A percentile compares a stretch with the other conserved stretches of the same genome.
Conservation (phyloP, 129 eudicot species). For the Gnaphalium uliginosum region DNA sequence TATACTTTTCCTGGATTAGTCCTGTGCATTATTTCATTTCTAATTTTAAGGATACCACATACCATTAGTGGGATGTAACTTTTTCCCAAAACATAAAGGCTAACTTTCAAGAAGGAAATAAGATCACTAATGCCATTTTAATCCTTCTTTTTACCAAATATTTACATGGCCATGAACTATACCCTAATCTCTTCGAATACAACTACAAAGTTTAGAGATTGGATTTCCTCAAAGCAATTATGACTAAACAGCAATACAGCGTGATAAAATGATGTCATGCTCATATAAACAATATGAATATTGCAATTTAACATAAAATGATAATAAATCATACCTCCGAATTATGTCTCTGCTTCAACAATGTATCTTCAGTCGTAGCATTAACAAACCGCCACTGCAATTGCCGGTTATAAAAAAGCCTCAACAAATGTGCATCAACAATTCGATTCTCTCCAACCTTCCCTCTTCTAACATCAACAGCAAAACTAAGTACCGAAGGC, state of each 20-base stretch:
- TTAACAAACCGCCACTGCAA: slow-evolving; percentile 97
- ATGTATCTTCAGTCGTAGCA: slow-evolving; percentile 77
- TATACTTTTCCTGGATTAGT: not conserved
- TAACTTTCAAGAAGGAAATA: slow-evolving; percentile 3
- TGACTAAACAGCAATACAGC: slow-evolving; percentile 5
- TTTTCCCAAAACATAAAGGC: not conserved
- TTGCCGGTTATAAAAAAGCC: slow-evolving; percentile 84
- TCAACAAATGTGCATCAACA: slow-evolving; percentile 88
- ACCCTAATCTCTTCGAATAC: not conserved
- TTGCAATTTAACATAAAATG: not conserved
- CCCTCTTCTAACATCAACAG: slow-evolving; percentile 93
- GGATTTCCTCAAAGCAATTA: not conserved
- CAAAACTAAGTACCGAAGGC: slow-evolving; percentile 94
- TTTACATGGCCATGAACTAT: not conserved
- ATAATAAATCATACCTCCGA: slow-evolving; percentile 59
- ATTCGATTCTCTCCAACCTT: slow-evolving; percentile 91
- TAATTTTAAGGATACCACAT: not conserved
- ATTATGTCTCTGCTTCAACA: slow-evolving; percentile 70
- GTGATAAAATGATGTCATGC: not conserved
- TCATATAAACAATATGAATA: not conserved
- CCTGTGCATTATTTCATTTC: not conserved
- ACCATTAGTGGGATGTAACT: not conserved
- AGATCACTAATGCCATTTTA: slow-evolving; percentile 1
- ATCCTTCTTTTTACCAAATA: not conserved
- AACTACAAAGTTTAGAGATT: not conserved